Conservation (phyloP, 306 rosid species). For the Benincasa hispida region DNA sequence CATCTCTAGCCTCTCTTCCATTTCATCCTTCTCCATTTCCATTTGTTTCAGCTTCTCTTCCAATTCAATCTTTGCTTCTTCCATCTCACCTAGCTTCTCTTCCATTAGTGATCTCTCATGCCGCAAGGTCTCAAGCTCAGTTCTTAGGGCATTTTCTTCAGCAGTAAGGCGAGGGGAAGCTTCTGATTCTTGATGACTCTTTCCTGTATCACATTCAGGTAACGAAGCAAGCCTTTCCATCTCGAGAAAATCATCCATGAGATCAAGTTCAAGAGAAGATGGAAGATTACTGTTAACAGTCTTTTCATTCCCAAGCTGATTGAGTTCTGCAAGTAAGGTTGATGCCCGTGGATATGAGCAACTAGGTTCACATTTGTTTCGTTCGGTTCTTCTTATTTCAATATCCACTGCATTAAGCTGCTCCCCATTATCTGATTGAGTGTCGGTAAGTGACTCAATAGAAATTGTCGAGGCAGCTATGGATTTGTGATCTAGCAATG, state of each 20-base stretch:
- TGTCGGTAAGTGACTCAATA: constrained; percentile 61
- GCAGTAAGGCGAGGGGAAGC: constrained; percentile 13
- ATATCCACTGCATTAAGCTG: constrained; percentile 31
- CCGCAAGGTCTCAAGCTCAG: constrained; percentile 51
- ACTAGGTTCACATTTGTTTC: constrained; percentile 39
- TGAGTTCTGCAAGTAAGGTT: constrained; percentile 63
- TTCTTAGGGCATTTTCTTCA: constrained; percentile 35
- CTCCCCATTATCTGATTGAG: constrained; percentile 68
- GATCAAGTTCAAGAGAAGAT: constrained; percentile 45
- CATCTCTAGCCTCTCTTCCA: constrained; percentile 18
- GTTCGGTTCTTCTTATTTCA: constrained; percentile 34
- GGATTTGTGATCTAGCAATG: constrained; percentile 28
- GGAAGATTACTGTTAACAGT: constrained; percentile 27
- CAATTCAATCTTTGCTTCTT: constrained; percentile 38
- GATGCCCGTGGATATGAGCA: constrained; percentile 74
- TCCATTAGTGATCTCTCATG: constrained; percentile 40
- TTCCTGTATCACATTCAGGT: constrained; percentile 34
- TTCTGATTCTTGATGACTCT: constrained; percentile 26
- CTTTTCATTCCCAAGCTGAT: constrained; percentile 71
- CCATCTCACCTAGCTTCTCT: constrained; percentile 37
- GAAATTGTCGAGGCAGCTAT: constrained; percentile 45
- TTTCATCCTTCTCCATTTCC: constrained; percentile 7
- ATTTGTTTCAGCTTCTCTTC: constrained; percentile 16
- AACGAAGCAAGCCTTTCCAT: constrained; percentile 80
- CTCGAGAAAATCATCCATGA: constrained; percentile 98